Conservation (phyloP, 306 rosid species). For the Inga laurina region DNA sequence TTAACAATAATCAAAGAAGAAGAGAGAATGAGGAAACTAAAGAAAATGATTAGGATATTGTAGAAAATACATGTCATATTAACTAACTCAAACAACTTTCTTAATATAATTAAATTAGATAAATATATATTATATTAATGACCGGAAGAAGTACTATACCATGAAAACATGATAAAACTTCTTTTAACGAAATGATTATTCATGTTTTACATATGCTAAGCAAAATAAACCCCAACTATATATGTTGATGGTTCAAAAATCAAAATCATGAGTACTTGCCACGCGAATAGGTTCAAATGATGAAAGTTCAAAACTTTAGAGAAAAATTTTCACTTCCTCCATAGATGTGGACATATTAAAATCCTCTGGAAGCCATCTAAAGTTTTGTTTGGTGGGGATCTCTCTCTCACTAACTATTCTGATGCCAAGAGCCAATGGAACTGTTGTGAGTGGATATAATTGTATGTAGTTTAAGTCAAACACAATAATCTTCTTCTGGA, state of each 20-base stretch:
- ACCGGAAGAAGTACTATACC: no score
- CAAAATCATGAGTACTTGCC: background rate
- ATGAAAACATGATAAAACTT: background rate
- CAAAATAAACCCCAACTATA: no score
- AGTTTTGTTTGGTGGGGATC: background rate
- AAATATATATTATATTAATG: no score
- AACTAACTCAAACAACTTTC: no score
- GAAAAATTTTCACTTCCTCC: no score
- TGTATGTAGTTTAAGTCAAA: no score
- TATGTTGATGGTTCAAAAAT: background rate
- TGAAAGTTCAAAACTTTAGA: background rate
- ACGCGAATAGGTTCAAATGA: background rate
- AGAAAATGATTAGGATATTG: no score
- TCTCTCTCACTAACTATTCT: background rate
- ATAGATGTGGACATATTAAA: background rate
- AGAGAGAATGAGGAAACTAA: no score
- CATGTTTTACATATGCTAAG: background rate
- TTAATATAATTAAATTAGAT: no score
- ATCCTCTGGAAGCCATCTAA: background rate
- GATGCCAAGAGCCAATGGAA: background rate
- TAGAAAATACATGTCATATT: no score
- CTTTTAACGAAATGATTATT: background rate
- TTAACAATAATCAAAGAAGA: no score
- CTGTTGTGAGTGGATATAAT: background rate
- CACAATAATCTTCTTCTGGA: background rate